A percentile compares a stretch with the other conserved stretches of the same genome.
phyloP scores from a whole-genome alignment of 352 stramenopile genomes.

The Pythium brachiatum region DNA sequence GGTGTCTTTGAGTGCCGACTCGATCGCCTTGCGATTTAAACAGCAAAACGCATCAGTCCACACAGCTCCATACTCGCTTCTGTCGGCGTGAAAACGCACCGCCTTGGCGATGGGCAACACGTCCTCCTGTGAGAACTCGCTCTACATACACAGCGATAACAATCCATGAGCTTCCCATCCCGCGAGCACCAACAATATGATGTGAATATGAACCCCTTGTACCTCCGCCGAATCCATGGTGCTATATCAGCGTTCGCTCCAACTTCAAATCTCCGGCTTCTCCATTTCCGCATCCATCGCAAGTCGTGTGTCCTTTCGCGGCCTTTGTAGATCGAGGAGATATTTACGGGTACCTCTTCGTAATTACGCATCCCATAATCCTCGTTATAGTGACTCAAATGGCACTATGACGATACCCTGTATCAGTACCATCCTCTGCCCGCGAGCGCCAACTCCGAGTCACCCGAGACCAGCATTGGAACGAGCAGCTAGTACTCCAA shows the following conservation, averaged over 20 bases:
- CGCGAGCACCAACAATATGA: no score
- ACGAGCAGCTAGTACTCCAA: not conserved
- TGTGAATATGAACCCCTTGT: not conserved
- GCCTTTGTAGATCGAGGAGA: not conserved
- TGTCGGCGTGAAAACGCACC: constrained; percentile 20
- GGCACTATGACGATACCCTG: not conserved
- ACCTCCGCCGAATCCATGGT: constrained; percentile 18
- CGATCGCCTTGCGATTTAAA: constrained; percentile 46
- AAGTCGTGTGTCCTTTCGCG: constrained; percentile 6
- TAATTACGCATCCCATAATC: constrained; percentile 5
- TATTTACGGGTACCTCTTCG: not conserved
- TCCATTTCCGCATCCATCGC: not conserved
- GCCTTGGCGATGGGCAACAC: constrained; percentile 74
- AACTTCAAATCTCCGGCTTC: not conserved
- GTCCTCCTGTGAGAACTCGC: constrained; percentile 76
- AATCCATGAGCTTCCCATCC: not conserved
- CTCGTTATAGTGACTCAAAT: not conserved
- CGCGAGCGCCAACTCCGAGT: not conserved
- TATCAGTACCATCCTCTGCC: constrained; percentile 5
- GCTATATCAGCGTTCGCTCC: not conserved
- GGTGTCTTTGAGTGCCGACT: constrained; percentile 71
- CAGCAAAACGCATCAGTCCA: not conserved
- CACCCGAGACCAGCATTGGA: not conserved
- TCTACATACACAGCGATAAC: constrained; percentile 29
- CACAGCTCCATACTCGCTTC: not conserved